These are phyloP conservation scores for Amyloporia xantha DNA, from an alignment of 768 basidiomycete genomes.

Conservation along the genomic window DNA sequence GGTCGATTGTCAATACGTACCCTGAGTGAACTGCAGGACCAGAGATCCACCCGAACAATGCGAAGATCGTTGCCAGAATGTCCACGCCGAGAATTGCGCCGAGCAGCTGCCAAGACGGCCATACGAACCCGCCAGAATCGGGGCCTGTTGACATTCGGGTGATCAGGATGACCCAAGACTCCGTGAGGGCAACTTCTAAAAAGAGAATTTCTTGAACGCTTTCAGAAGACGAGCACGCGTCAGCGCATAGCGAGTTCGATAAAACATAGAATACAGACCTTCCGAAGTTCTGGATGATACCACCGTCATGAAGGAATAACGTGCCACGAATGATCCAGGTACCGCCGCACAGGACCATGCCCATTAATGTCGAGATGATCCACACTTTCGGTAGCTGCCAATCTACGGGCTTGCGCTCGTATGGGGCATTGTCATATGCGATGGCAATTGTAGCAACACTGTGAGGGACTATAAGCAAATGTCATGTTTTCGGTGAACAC, in stretches of 20 bases:
- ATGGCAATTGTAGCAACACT: slow-evolving; percentile 42
- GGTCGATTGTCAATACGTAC: no score
- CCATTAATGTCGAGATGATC: slow-evolving; percentile 38
- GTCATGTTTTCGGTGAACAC: no score
- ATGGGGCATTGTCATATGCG: slow-evolving; percentile 39
- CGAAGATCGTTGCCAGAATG: slow-evolving; percentile 34
- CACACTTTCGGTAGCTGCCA: slow-evolving; percentile 46
- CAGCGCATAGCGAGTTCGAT: not conserved
- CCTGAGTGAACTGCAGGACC: slow-evolving; percentile 29
- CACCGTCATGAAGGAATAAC: slow-evolving; percentile 30
- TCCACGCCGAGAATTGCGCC: slow-evolving; percentile 34
- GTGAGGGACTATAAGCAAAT: not conserved
- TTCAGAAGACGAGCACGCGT: not conserved
- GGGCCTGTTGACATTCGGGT: slow-evolving; percentile 26
- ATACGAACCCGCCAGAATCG: slow-evolving; percentile 3
- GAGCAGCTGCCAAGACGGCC: slow-evolving; percentile 36
- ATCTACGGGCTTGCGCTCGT: slow-evolving; percentile 35
- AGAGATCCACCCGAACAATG: slow-evolving; percentile 35
- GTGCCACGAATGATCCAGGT: slow-evolving; percentile 42
- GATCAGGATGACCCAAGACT: slow-evolving; percentile 29
- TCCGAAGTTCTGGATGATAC: slow-evolving; percentile 40
- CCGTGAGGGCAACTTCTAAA: slow-evolving; percentile 42
- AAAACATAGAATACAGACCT: not conserved
- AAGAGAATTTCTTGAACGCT: slow-evolving; percentile 40
- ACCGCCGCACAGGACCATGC: slow-evolving; percentile 12